These are phyloP conservation scores for Lizonia empirigonia DNA, from an alignment of 2,329 filamentous ascomycete genomes.

Conservation along the genomic window DNA sequence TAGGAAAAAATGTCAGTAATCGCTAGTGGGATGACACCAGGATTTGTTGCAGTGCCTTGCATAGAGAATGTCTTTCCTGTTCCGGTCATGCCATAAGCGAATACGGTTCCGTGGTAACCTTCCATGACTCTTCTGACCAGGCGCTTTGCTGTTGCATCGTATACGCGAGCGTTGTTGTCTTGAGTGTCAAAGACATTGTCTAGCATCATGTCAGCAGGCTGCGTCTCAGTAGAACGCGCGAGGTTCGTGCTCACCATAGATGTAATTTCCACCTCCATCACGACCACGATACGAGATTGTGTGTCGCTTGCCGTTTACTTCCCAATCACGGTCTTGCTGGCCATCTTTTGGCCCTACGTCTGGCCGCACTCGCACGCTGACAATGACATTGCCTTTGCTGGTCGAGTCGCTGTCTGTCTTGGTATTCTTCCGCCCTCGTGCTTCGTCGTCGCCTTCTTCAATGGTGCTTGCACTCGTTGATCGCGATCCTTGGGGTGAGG, in stretches of 20 bases:
- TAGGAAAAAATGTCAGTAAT: slow-evolving; percentile 99
- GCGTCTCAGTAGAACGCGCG: slow-evolving; percentile 13
- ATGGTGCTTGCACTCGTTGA: slow-evolving; percentile 86
- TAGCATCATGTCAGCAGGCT: slow-evolving; percentile 48
- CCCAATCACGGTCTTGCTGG: slow-evolving; percentile 81
- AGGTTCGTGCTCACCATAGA: slow-evolving; percentile 71
- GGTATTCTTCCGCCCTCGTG: slow-evolving; percentile 55
- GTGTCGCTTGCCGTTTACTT: slow-evolving; percentile 83
- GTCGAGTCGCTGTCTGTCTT: slow-evolving; percentile 33
- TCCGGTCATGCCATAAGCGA: slow-evolving; percentile 98
- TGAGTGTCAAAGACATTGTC: slow-evolving; percentile 96
- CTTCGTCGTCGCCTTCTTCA: slow-evolving; percentile 74
- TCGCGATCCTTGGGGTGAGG: slow-evolving; percentile 90
- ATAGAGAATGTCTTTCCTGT: slow-evolving; percentile 99
- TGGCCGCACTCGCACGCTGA: slow-evolving; percentile 91
- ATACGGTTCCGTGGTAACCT: slow-evolving; percentile 97
- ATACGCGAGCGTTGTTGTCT: slow-evolving; percentile 93
- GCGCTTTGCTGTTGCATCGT: slow-evolving; percentile 91
- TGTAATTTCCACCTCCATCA: slow-evolving; percentile 85
- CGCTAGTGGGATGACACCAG: slow-evolving; percentile 93
- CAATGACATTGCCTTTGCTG: slow-evolving; percentile 82
- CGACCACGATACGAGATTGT: slow-evolving; percentile 83
- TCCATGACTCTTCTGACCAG: slow-evolving; percentile 97
- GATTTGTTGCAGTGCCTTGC: slow-evolving; percentile 95
- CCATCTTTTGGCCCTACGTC: slow-evolving; percentile 71